These are phyloP conservation scores for Boletellus deceptivus DNA, from an alignment of 1,284 basidiomycete genomes.

Conservation along the genomic window DNA sequence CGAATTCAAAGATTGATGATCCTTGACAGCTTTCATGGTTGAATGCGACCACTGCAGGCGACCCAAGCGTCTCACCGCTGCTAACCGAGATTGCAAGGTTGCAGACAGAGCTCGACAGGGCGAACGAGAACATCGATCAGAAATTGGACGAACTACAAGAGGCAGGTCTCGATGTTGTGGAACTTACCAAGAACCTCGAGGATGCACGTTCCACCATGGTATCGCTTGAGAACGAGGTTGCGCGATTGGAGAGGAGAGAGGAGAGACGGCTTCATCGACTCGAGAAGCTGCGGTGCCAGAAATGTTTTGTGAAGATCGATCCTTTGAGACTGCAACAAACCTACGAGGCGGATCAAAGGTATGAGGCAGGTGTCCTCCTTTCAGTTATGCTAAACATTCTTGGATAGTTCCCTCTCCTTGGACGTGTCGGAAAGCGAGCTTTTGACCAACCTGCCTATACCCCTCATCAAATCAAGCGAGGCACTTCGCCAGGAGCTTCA, in stretches of 20 bases:
- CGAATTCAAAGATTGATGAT: not conserved
- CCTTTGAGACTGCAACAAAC: conserved; percentile 39
- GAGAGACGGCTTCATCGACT: conserved; percentile 59
- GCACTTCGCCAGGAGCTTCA: conserved; percentile 55
- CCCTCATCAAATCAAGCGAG: conserved; percentile 63
- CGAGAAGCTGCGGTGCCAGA: conserved; percentile 58
- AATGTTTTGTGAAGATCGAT: conserved; percentile 63
- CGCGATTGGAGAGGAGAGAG: conserved; percentile 58
- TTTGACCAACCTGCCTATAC: conserved; percentile 57
- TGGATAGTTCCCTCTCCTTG: conserved; percentile 50
- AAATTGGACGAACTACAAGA: conserved; percentile 81
- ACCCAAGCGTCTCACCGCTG: conserved; percentile 54
- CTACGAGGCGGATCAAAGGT: conserved; percentile 61
- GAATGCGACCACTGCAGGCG: conserved; percentile 49
- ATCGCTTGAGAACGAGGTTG: conserved; percentile 64
- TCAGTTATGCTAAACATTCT: conserved; percentile 1
- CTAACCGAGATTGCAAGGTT: conserved; percentile 63
- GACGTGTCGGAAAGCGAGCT: conserved; percentile 49
- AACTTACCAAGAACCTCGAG: conserved; percentile 65
- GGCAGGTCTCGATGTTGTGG: conserved; percentile 68
- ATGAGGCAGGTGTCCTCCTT: conserved; percentile 8
- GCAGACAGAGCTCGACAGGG: conserved; percentile 67
- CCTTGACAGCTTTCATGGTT: conserved; percentile 64
- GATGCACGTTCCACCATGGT: conserved; percentile 60
- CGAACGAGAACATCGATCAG: conserved; percentile 81